A percentile compares a stretch with the other conserved stretches of the same genome.
These are phyloP conservation scores for Primulina tabacum DNA, from an alignment of 257 asterid genomes.

Conservation along the genomic window DNA sequence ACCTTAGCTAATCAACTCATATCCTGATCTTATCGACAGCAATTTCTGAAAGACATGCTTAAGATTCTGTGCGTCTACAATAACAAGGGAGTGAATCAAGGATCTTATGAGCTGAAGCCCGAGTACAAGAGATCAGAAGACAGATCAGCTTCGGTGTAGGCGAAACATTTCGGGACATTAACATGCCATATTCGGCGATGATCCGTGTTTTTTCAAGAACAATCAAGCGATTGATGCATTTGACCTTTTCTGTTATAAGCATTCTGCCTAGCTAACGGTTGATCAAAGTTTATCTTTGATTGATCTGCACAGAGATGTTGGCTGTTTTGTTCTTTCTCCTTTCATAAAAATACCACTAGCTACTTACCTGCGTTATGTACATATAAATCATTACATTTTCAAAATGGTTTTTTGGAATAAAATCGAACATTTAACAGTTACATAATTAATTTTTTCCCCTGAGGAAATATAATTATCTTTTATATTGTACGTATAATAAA, in stretches of 20 bases:
- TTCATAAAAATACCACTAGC: no score
- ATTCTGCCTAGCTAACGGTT: no score
- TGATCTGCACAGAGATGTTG: no score
- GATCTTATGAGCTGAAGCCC: slow-evolving; percentile 83
- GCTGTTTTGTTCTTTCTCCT: no score
- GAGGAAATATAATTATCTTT: no score
- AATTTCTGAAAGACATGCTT: slow-evolving; percentile 88
- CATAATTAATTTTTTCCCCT: no score
- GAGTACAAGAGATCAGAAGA: slow-evolving; percentile 71
- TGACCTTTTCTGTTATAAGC: not conserved
- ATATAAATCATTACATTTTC: no score
- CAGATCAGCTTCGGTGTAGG: slow-evolving; percentile 30
- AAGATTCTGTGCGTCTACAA: slow-evolving; percentile 77
- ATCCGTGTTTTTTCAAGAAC: slow-evolving; percentile 1
- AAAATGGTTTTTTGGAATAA: no score
- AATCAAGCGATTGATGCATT: not conserved
- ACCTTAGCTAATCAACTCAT: not conserved
- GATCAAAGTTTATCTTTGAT: no score
- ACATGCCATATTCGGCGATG: slow-evolving; percentile 1
- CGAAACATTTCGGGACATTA: not conserved
- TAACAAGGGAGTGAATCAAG: slow-evolving; percentile 89
- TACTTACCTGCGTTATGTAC: no score
- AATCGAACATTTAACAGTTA: no score
- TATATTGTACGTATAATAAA: no score
- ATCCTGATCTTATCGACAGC: slow-evolving; percentile 38